Evolutionary conservation across 345 rosid genomes (phyloP).

Genomic region (Clarkia xantiana): DNA sequence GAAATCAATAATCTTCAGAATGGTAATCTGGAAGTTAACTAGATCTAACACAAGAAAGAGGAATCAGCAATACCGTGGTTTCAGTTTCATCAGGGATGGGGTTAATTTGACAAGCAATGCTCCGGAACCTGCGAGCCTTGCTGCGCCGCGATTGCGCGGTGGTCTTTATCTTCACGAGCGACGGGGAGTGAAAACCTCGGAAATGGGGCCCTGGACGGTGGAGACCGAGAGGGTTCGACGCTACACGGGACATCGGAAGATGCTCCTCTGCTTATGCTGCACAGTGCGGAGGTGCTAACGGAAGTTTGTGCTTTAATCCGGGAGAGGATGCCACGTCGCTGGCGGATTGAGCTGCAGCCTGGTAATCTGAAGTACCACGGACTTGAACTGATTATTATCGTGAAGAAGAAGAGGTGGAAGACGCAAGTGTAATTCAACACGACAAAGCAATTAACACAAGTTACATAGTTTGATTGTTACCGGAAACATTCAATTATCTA

Average conservation of each 20-base stretch:
- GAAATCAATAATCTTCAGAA: too few species aligned
- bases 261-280: not conserved
- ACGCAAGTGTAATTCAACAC: too few species aligned
- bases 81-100: conserved; percentile 20
- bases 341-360: too few species aligned
- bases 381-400: too few species aligned
- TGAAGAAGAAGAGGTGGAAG: too few species aligned
- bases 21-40: not conserved
- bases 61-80: conserved; percentile 4
- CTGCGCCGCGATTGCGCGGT: conserved; percentile 4
- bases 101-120: conserved; percentile 26
- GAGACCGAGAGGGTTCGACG: conserved; percentile 22
- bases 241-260: conserved; percentile 24
- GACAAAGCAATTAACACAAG: too few species aligned
- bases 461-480: too few species aligned
- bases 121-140: conserved; percentile 11
- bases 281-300: too few species aligned
- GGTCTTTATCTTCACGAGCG: conserved; percentile 2
- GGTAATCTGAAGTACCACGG: too few species aligned
- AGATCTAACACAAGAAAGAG: not conserved
- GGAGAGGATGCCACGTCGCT: too few species aligned
- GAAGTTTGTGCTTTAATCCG: too few species aligned
- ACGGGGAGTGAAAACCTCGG: conserved; percentile 6
- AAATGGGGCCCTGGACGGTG: conserved; percentile 23
- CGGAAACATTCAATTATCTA: too few species aligned